Base-by-base conservation (phyloP, 345 rosid genomes). In the Sonneratia caseolaris region DNA sequence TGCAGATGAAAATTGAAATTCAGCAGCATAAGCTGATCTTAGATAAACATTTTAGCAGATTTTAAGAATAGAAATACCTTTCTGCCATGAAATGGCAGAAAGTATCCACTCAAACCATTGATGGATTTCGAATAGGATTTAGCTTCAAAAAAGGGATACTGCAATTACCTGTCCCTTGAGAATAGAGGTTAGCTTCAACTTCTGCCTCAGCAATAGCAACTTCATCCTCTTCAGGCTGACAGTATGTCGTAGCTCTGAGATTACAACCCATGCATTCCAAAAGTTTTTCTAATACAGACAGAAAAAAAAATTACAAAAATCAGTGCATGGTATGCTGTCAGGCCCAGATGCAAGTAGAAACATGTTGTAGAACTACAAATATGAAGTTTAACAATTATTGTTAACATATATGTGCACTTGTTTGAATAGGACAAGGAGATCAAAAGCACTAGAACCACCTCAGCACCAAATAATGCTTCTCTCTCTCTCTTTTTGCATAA, bases 191-290 rank as follows among this genome's bases (percentile, higher is more conserved):
- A 91, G 82, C 85, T 91, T 94, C 86, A 91, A 70, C 77, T 91
- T 91, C 73, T 90, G 91, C 85, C 84, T 88, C 80, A 90, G 72
- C 83, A 91, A 76, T 16, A 91, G 85, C 72, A 94, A 82, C 84
- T 90, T 91, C 81, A 89, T 79, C 82, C 92, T 86, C 82, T 85
- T 91, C 72, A 94, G 84, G 80, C 85, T 88, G 71, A 90, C 97
- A 80, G 91, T 82, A 82, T 90, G 93, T 74, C 84, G 82, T 62
- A 94, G 83, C 71, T 91, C 97, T 40, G 90, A 90, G 74, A 89
- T 84, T 72, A 86, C 86, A 79, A 88, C 84, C 97, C 97, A 90
- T 48, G 92, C 89, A 79, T 87, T 90, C 97, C 98, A 94, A 66
- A 94, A 66, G 80, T 56, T 79, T 87, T 83, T 94, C 97, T 94